Conservation (phyloP, 2,329 filamentous ascomycete species). For the Chaetomiaceae sp. region DNA sequence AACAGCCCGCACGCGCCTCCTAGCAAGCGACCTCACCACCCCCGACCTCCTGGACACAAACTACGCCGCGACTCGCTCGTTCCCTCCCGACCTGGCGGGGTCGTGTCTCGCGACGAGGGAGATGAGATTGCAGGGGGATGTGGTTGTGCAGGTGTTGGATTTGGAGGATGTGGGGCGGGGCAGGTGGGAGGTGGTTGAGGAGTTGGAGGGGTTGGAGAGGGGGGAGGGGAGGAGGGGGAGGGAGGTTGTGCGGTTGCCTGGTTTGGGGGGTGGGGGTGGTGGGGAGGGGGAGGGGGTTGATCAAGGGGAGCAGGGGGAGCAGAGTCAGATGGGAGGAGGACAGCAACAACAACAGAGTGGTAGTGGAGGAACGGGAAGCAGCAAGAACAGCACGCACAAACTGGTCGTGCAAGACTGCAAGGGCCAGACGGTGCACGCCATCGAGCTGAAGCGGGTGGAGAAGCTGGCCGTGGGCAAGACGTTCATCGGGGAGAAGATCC, state of each 20-base stretch:
- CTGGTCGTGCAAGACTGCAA: conserved; percentile 75
- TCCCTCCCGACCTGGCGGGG: conserved; percentile 47
- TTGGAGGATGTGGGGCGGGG: conserved; percentile 77
- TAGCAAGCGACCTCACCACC: conserved; percentile 69
- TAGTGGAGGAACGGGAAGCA: conserved; percentile 14
- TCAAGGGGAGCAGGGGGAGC: conserved; percentile 35
- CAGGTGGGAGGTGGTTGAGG: conserved; percentile 83
- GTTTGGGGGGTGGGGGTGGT: conserved; percentile 2
- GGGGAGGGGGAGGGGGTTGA: conserved; percentile 44
- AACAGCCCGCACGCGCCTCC: conserved; percentile 74
- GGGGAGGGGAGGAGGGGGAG: conserved; percentile 71
- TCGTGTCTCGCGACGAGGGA: conserved; percentile 46
- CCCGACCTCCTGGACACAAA: conserved; percentile 47
- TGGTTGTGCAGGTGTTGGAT: conserved; percentile 78
- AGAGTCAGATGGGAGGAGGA: not conserved
- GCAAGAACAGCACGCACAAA: conserved; percentile 63
- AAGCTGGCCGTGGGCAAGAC: conserved; percentile 61
- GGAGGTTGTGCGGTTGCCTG: conserved; percentile 69
- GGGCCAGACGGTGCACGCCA: conserved; percentile 62
- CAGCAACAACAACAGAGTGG: conserved; percentile 13
- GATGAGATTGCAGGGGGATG: conserved; percentile 51
- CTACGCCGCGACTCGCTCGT: conserved; percentile 36
- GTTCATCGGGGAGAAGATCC: conserved; percentile 74
- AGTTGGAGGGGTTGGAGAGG: conserved; percentile 66
- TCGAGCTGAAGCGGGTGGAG: conserved; percentile 66